Base-by-base conservation (phyloP, 169 alveolate species). In the Cryptosporidium baileyi region DNA sequence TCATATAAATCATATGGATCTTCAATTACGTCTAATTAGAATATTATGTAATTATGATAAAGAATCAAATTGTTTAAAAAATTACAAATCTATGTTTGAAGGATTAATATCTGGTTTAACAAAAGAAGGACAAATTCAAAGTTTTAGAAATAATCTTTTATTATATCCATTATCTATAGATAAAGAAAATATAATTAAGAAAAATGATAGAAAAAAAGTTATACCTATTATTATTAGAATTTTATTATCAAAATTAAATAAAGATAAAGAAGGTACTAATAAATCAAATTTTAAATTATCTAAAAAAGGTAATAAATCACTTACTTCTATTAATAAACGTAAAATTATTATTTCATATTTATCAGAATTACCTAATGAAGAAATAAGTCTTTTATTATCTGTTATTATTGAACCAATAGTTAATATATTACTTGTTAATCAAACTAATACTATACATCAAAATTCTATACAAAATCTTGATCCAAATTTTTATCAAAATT, bases 361-460 rank as follows among this genome's bases (percentile, higher is more conserved):
- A 15, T 74, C 85, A 7, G 74, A 57, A 13, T 67, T 74, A 9
- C 85, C 85, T 1, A 74, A 22, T 4, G 67, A 74, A 17, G 85
- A 74, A 36, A 51, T 74, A 24, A 57, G 85, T 41, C 22, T 54
- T 9, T 36, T 74, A 0, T 41, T 74, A 3, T 74, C 85, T 22
- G 60, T 57, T 4, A 36, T 74, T 24, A 32, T 74, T 38, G 85
- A 74, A 36, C 85, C 85, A 32, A 41, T 74, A 0, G 74, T 74
- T 1, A 54, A 26, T 15, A n/a, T n/a, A n/a, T n/a, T n/a, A n/a
- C n/a, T n/a, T n/a, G n/a, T n/a, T n/a, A n/a, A n/a, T n/a, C n/a
- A n/a, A n/a, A n/a, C n/a, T n/a, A n/a, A n/a, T n/a, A n/a, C n/a
- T n/a, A n/a, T n/a, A n/a, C n/a, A n/a, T n/a, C n/a, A n/a, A n/a